Conservation (phyloP, 73 alveolate species). For the Tetrahymena malaccensis region DNA sequence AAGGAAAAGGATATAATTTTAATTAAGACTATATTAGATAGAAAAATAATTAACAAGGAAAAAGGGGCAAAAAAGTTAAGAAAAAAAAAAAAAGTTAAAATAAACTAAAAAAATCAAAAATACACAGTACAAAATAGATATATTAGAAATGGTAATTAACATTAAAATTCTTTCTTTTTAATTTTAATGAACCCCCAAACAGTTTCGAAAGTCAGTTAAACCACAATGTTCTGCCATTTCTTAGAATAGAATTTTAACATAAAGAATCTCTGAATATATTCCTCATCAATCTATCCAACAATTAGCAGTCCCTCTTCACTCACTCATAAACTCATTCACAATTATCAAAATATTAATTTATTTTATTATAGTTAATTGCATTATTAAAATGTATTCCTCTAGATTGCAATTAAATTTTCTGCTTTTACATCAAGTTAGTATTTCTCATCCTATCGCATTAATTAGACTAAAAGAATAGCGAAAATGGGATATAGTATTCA, state of each 20-base stretch:
- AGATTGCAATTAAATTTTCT: background rate
- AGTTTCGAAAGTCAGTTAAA: background rate
- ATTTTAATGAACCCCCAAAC: background rate
- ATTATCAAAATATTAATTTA: background rate
- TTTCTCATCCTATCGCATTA: background rate
- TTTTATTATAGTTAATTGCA: background rate
- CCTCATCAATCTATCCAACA: background rate
- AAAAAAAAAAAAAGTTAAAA: background rate
- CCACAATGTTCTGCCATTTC: background rate
- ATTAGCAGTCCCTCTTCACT: background rate
- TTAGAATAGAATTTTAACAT: background rate
- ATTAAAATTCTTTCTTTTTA: background rate
- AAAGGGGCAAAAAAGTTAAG: background rate
- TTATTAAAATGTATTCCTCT: background rate
- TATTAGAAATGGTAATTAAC: background rate
- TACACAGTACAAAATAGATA: background rate
- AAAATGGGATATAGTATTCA: background rate
- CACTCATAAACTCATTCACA: background rate
- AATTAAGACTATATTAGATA: background rate
- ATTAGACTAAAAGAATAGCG: background rate
- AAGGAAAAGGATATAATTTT: background rate
- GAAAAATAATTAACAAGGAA: background rate
- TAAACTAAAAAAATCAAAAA: background rate
- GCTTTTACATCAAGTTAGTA: background rate
- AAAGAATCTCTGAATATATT: background rate